Percentiles rank a stretch among this genome's conserved stretches.
These are phyloP conservation scores for Pythium periplocum DNA, from an alignment of 352 stramenopile species.

Conservation along the genomic window DNA sequence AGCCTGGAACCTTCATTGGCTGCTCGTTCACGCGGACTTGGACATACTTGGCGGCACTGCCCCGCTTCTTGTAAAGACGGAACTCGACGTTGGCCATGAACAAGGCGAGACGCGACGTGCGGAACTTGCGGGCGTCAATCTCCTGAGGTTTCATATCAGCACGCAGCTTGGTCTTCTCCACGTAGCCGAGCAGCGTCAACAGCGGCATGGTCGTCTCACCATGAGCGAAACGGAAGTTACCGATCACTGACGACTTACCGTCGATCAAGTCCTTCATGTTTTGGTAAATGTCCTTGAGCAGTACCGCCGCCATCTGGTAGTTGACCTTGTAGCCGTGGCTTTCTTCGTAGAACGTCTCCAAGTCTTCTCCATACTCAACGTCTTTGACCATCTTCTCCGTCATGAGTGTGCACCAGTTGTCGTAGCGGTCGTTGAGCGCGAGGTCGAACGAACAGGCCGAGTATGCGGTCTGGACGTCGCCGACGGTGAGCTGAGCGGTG, in stretches of 20 bases:
- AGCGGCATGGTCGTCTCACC: conserved; percentile 19
- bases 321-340: conserved; percentile 16
- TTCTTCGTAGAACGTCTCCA: conserved; percentile 18
- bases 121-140: conserved; percentile 15
- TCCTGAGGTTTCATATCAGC: not conserved
- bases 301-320: conserved; percentile 21
- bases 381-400: conserved; percentile 12
- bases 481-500: too few species aligned
- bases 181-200: conserved; percentile 20
- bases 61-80: conserved; percentile 14
- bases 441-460: too few species aligned
- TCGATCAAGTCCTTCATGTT: conserved; percentile 17
- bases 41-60: conserved; percentile 9
- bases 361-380: conserved; percentile 16
- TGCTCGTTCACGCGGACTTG: conserved; percentile 26
- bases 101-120: conserved; percentile 9
- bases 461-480: too few species aligned
- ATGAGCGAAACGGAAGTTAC: conserved; percentile 24
- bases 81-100: conserved; percentile 23
- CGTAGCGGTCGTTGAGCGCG: conserved; percentile 12
- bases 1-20: conserved; percentile 15
- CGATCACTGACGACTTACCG: conserved; percentile 9
- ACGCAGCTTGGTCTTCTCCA: conserved; percentile 14
- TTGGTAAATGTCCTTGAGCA: conserved; percentile 17
- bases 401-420: conserved; percentile 20